Evolutionary conservation across 2,329 filamentous ascomycete genomes (phyloP).

Genomic region (Bretziella fagacearum): DNA sequence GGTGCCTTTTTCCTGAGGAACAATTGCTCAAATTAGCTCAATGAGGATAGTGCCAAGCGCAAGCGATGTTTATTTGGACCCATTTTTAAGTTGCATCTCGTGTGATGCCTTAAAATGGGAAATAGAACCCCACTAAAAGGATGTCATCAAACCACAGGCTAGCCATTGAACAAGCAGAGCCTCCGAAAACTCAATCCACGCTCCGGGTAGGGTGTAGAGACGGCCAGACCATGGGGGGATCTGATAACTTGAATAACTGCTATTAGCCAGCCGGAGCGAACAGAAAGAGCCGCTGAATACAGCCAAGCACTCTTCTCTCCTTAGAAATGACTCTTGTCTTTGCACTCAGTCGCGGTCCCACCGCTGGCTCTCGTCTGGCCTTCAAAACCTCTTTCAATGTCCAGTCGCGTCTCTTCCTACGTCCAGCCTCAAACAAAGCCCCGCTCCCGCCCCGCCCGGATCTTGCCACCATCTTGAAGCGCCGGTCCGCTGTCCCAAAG

Average conservation of each 20-base stretch:
- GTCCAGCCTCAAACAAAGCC: not conserved
- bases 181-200: too few species aligned
- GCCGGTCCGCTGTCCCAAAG: not conserved
- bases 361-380: not conserved
- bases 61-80: not conserved
- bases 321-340: constrained; percentile 6
- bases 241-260: too few species aligned
- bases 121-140: too few species aligned
- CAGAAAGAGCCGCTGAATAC: too few species aligned
- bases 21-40: not conserved
- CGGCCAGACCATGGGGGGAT: too few species aligned
- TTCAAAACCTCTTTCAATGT: not conserved
- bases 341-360: constrained; percentile 2
- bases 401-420: not conserved
- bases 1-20: not conserved
- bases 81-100: not conserved
- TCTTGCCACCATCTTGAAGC: constrained; percentile 14
- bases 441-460: constrained; percentile 4
- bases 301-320: too few species aligned
- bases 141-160: too few species aligned
- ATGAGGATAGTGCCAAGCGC: constrained; percentile 1
- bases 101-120: too few species aligned
- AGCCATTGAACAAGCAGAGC: too few species aligned
- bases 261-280: too few species aligned
- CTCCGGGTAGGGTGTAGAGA: too few species aligned